Conservation (phyloP, 495 filamentous ascomycete species). For the Aspergillus biplanus region DNA sequence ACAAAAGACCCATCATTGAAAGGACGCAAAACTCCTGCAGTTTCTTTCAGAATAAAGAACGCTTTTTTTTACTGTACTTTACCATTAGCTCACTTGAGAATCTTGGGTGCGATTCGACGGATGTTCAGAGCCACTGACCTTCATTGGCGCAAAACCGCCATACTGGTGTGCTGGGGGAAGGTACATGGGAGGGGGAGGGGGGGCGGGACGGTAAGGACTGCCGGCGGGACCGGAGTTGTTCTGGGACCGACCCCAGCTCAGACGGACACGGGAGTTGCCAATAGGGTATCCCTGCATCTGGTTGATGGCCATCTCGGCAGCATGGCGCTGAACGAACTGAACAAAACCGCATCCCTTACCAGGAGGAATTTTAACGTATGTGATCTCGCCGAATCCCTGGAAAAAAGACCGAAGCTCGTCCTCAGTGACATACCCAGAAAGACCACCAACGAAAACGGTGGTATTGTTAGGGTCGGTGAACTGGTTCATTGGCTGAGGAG, state of each 20-base stretch:
- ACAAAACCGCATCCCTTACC: slow-evolving; percentile 99
- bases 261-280: slow-evolving; percentile 94
- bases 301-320: slow-evolving; percentile 99
- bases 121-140: slow-evolving; percentile 55
- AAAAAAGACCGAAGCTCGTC: slow-evolving; percentile 99
- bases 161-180: slow-evolving; percentile 78
- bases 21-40: slow-evolving; percentile 54
- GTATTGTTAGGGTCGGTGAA: slow-evolving; percentile 99
- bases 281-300: slow-evolving; percentile 99
- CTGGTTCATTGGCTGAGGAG: slow-evolving; percentile 97
- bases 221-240: slow-evolving; percentile 98
- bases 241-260: slow-evolving; percentile 97
- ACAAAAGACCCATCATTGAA: slow-evolving; percentile 51
- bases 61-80: slow-evolving; percentile 41
- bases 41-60: slow-evolving; percentile 49
- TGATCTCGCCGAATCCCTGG: slow-evolving; percentile 99
- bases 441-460: slow-evolving; percentile 96
- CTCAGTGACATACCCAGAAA: slow-evolving; percentile 98
- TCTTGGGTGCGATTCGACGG: background rate
- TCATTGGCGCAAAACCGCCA: slow-evolving; percentile 74
- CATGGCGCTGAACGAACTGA: slow-evolving; percentile 98
- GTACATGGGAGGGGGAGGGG: slow-evolving; percentile 84
- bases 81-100: slow-evolving; percentile 19
- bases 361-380: slow-evolving; percentile 99
- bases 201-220: slow-evolving; percentile 94